Evolutionary conservation across 495 filamentous ascomycete species (phyloP), one percentile per base, ranked within the genome.

Genomic region (Pyronema omphalodes): DNA sequence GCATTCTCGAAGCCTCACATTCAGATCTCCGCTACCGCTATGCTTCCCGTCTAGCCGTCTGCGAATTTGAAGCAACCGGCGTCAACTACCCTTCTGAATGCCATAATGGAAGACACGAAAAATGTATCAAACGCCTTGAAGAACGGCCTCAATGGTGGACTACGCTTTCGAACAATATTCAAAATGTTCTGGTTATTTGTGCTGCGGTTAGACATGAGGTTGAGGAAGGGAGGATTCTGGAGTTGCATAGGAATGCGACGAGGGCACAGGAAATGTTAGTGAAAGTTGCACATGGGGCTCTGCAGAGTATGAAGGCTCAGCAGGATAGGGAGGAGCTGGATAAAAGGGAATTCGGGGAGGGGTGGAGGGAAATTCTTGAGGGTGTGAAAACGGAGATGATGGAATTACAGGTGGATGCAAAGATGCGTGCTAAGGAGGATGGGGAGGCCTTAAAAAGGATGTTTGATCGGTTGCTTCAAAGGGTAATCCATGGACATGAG

Each of bases 61-160:
- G 63, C 7, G 63, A 66, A 44, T 62, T 66, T 11, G 52, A 65
- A 44, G 60, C 63, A 7, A 59, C 59, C 18, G 63, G 63, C 3
- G 50, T 66, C 29, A 54, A 41, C 9, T 66, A 54, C 47, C 63
- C 63, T 1, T 43, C 14, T 17, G 63, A 65, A 35, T 66, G 63
- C 36, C 33, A 33, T 14, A 48, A 50, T 6, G 56, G 61, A 18
- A 29, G 23, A 29, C 17, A 50, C 7, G 18, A 51, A 43, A 54
- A 53, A 41, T 66, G 63, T 41, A 39, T 66, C 35, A 61, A 55
- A 37, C 66, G 44, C 43, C 43, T 66, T 11, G 63, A 59, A 12
- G 56, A 58, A 17, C 60, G 59, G 11, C 57, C 63, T 0, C 63
- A 66, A 14, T 64, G 62, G 56, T 66, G 63, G 63, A 65, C 62